Evolutionary conservation across 805 yeast genomes (phyloP), one percentile per base, ranked within the genome.

Genomic region (Cyberlindnera mrakii): DNA sequence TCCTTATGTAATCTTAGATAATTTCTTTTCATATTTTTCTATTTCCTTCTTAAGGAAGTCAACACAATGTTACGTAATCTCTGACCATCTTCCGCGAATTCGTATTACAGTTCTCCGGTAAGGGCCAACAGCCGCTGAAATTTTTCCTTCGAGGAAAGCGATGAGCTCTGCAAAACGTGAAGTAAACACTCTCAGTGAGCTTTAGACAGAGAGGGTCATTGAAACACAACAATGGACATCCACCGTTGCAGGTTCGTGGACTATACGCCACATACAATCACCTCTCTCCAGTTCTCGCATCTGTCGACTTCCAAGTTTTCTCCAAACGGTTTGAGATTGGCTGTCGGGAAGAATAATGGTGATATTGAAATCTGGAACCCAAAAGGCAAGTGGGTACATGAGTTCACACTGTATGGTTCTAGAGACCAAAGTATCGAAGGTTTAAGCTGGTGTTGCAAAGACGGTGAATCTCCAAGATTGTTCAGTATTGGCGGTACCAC

Each of bases 281-380:
- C 97, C 0, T 75, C 95, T 1, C 64, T 85, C 40, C 82, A 86
- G 3, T 91, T 89, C 60, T 84, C 91, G 30, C 85, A 79, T 58
- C 59, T 64, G 5, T 75, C 86, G 0, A 64, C 69, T 4, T 60
- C 66, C 17, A 69, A 70, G 37, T 53, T 67, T 25, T 68, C 79
- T 1, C 80, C 78, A 23, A 64, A 62, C 19, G 81, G 77, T 46
- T 67, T 88, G 43, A 72, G 96, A 46, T 65, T 93, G 32, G 97
- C 98, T 1, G 85, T 91, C 6, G 98, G 96, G 27, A 75, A 97
- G 61, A 77, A 87, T 37, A 90, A 93, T 59, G 99, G 99, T 33
- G 90, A 90, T 57, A 85, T 93, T 46, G 99, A 93, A 64, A 80
- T 93, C 30, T 91, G 98, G 96, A 87, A 87, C 61, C 96, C 96